Evolutionary conservation across 179 eudicot genomes (phyloP).

Genomic region (Silene vulgaris): DNA sequence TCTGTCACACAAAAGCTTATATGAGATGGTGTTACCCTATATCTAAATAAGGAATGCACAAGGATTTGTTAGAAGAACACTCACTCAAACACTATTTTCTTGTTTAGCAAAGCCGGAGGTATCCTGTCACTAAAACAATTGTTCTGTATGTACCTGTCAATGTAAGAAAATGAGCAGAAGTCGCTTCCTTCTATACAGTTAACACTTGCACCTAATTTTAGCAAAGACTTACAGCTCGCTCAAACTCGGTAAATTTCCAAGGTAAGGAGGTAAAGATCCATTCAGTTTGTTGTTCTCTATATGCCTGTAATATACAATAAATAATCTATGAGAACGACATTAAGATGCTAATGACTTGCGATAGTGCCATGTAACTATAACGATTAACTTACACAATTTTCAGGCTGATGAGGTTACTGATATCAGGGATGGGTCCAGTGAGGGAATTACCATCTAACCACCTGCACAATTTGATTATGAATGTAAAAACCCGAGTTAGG

Average conservation of each 20-base stretch:
- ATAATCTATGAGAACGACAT: constrained; percentile 1
- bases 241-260: constrained; percentile 72
- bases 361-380: too few relatives aligned
- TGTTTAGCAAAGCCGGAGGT: constrained; percentile 52
- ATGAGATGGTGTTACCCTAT: not conserved
- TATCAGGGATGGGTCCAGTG: constrained; percentile 71
- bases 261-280: constrained; percentile 72
- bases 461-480: constrained; percentile 35
- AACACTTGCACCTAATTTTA: not conserved
- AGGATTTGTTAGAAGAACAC: constrained; percentile 28
- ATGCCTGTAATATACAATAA: constrained; percentile 55
- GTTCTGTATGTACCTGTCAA: constrained; percentile 79
- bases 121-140: constrained; percentile 74
- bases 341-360: not conserved
- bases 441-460: constrained; percentile 82
- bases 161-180: constrained; percentile 10
- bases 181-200: not conserved
- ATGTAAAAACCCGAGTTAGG: not conserved
- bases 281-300: constrained; percentile 73
- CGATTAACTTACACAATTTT: constrained; percentile 57
- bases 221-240: constrained; percentile 64
- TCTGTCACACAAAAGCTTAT: not conserved
- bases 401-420: constrained; percentile 62
- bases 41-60: not conserved
- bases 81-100: constrained; percentile 63